Conservation (phyloP, 2,329 filamentous ascomycete species). For the Colletotrichum euphorbiae region DNA sequence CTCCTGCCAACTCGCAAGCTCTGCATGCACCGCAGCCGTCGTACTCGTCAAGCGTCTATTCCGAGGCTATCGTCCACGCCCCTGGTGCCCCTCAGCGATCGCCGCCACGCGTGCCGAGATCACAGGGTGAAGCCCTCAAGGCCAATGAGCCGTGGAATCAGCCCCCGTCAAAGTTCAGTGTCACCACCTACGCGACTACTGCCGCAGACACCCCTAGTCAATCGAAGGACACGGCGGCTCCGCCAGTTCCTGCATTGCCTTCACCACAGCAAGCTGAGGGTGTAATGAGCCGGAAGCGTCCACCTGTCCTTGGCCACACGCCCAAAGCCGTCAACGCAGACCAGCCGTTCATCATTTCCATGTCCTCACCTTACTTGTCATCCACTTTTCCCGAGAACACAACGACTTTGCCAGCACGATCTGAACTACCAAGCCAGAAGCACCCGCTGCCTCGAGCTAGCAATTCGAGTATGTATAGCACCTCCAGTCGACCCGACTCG, state of each 20-base stretch:
- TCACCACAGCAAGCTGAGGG: constrained; percentile 50
- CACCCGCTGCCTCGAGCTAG: constrained; percentile 27
- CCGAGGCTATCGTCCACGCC: constrained; percentile 40
- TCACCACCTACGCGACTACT: constrained; percentile 70
- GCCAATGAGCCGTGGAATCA: constrained; percentile 58
- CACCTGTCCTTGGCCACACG: constrained; percentile 45
- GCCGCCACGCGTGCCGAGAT: neutral
- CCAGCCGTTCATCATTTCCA: constrained; percentile 49
- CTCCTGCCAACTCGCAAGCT: constrained; percentile 46
- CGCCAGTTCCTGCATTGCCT: constrained; percentile 53
- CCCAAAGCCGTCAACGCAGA: constrained; percentile 36
- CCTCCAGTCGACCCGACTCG: constrained; percentile 43
- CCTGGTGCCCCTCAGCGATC: constrained; percentile 43
- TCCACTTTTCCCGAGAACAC: constrained; percentile 41
- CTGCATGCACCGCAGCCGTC: constrained; percentile 42
- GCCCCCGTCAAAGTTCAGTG: constrained; percentile 71
- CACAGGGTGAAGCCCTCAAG: constrained; percentile 5
- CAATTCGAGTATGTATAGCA: constrained; percentile 26
- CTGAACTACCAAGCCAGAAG: constrained; percentile 36
- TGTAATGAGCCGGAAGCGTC: constrained; percentile 55
- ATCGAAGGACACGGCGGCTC: constrained; percentile 51
- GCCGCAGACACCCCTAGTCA: constrained; percentile 55
- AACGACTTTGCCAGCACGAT: constrained; percentile 26
- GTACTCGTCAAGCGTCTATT: constrained; percentile 48
- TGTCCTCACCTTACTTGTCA: constrained; percentile 50